Percentiles rank a stretch among this genome's conserved stretches.
Conservation (phyloP, 441 rosid species). For the Eutrema salsugineum region DNA sequence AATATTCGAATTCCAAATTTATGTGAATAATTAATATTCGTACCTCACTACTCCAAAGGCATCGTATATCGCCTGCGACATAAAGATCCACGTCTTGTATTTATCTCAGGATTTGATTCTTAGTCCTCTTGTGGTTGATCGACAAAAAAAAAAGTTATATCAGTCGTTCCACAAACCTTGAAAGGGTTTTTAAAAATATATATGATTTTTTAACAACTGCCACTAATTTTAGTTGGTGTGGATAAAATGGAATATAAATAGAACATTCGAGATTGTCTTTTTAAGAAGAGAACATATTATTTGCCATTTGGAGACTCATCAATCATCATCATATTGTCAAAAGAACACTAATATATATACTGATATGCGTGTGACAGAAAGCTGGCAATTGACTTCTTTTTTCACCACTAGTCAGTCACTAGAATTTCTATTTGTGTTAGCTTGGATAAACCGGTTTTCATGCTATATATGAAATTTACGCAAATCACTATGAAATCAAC, state of each 20-base stretch:
- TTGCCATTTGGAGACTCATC: neutral
- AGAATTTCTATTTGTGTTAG: neutral
- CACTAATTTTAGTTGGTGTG: neutral
- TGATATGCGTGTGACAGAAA: neutral
- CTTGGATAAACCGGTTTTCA: neutral
- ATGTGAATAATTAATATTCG: constrained; percentile 8
- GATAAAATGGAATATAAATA: neutral
- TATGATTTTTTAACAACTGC: no score
- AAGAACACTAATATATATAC: neutral
- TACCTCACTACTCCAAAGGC: constrained; percentile 1
- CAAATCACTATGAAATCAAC: no score
- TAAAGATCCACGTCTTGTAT: no score
- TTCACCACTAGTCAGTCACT: neutral
- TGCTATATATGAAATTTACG: no score
- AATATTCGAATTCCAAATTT: neutral
- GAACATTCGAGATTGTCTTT: neutral
- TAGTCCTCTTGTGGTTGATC: no score
- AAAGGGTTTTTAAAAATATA: no score
- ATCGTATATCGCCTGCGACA: neutral
- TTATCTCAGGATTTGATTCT: no score
- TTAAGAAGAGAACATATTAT: neutral
- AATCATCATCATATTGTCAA: neutral
- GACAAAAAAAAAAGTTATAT: no score
- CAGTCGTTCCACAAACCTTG: no score
- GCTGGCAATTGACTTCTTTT: neutral